Evolutionary conservation across 371 early-diverging fungal genomes (phyloP).

Genomic region (Mortierella sp.): DNA sequence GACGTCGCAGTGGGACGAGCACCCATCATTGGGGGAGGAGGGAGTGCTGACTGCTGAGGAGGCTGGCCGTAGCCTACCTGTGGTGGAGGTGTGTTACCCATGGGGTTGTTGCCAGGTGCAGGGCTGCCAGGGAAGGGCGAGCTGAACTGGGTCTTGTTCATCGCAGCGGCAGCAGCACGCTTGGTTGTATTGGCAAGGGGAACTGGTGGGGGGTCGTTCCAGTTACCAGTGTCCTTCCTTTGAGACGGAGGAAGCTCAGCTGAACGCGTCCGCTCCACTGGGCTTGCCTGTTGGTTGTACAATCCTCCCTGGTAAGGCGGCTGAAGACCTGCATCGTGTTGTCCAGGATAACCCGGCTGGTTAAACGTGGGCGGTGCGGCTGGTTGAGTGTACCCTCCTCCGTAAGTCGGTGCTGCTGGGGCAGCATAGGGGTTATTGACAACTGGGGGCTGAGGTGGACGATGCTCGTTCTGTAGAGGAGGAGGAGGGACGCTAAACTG

Average conservation of each 20-base stretch:
- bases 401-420: slow-evolving; percentile 34
- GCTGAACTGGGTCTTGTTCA: slow-evolving; percentile 50
- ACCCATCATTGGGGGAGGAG: slow-evolving; percentile 49
- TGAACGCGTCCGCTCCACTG: slow-evolving; percentile 47
- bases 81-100: slow-evolving; percentile 45
- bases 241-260: slow-evolving; percentile 54
- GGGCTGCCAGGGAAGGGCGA: slow-evolving; percentile 56
- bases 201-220: slow-evolving; percentile 69
- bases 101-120: slow-evolving; percentile 23
- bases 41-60: slow-evolving; percentile 29
- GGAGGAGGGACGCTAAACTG: slow-evolving; percentile 30
- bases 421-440: slow-evolving; percentile 40
- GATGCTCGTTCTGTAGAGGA: slow-evolving; percentile 44
- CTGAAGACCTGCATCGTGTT: slow-evolving; percentile 30
- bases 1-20: slow-evolving; percentile 33
- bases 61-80: slow-evolving; percentile 41
- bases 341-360: slow-evolving; percentile 35
- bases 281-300: slow-evolving; percentile 41
- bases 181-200: slow-evolving; percentile 36
- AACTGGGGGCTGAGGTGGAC: slow-evolving; percentile 46
- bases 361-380: slow-evolving; percentile 41
- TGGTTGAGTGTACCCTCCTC: slow-evolving; percentile 41
- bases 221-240: slow-evolving; percentile 57
- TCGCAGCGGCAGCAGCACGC: slow-evolving; percentile 22
- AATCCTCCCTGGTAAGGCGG: slow-evolving; percentile 37